Conservation (phyloP, 2,329 filamentous ascomycete species). For the Herpotrichia juniperi region DNA sequence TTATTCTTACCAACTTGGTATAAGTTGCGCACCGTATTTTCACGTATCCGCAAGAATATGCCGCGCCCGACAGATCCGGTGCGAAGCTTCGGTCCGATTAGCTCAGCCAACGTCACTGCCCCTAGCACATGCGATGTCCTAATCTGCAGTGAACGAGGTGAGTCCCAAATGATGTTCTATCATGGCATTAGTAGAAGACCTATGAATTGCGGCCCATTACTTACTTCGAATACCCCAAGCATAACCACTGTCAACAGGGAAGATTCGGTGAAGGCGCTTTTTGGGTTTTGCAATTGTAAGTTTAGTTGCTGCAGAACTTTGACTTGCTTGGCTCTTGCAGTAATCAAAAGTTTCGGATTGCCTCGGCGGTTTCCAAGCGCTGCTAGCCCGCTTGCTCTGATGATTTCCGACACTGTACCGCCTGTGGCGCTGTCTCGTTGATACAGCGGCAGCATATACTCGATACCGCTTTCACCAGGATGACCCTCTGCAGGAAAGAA, state of each 20-base stretch:
- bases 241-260: slow-evolving; percentile 20
- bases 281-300: slow-evolving; percentile 17
- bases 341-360: slow-evolving; percentile 13
- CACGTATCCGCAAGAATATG: slow-evolving; percentile 19
- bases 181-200: slow-evolving; percentile 2
- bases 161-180: slow-evolving; percentile 19
- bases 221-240: slow-evolving; percentile 21
- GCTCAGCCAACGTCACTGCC: slow-evolving; percentile 12
- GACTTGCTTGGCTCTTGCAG: slow-evolving; percentile 18
- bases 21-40: slow-evolving; percentile 11
- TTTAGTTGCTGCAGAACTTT: slow-evolving; percentile 19
- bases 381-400: slow-evolving; percentile 20
- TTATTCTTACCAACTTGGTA: background rate
- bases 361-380: slow-evolving; percentile 17
- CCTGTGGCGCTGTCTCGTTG: slow-evolving; percentile 9
- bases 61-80: slow-evolving; percentile 9
- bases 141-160: slow-evolving; percentile 9
- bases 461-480: slow-evolving; percentile 9
- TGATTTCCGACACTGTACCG: slow-evolving; percentile 20
- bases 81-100: slow-evolving; percentile 16
- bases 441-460: slow-evolving; percentile 20
- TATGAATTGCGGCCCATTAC: slow-evolving; percentile 8
- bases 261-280: slow-evolving; percentile 16
- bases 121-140: slow-evolving; percentile 21
- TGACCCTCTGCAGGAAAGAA: slow-evolving; percentile 9